Percentiles rank a stretch among this genome's conserved stretches.
Conservation (phyloP, 441 rosid species). For the Populus tomentosa region DNA sequence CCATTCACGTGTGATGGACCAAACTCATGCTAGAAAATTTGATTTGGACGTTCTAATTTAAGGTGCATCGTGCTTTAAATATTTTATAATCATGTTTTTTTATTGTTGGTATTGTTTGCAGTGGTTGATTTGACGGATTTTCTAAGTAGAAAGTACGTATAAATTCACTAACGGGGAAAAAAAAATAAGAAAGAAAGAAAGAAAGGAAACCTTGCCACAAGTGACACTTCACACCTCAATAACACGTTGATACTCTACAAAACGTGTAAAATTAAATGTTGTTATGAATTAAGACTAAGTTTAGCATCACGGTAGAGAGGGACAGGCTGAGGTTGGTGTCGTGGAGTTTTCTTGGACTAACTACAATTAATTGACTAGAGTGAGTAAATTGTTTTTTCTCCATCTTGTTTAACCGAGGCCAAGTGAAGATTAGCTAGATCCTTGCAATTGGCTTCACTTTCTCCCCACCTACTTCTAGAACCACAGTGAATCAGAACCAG, state of each 20-base stretch:
- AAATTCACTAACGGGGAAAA: background rate
- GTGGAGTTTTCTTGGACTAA: background rate
- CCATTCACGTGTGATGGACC: background rate
- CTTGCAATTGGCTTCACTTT: background rate
- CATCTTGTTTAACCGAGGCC: background rate
- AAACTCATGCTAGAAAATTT: background rate
- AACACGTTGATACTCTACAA: background rate
- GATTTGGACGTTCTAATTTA: background rate
- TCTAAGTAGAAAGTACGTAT: background rate
- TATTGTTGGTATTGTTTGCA: background rate
- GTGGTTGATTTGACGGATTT: background rate
- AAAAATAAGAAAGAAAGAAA: background rate
- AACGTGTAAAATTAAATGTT: background rate
- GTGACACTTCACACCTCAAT: background rate
- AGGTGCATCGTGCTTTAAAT: background rate
- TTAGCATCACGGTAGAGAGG: background rate
- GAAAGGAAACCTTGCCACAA: background rate
- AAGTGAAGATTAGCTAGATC: background rate
- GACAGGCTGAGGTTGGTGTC: background rate
- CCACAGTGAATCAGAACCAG: background rate
- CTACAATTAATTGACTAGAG: background rate
- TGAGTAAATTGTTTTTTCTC: background rate
- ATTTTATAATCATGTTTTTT: background rate
- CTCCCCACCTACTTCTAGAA: background rate
- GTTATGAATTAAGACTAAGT: too few species aligned